Conservation (phyloP, 2,329 filamentous ascomycete genomes). For the Escovopsis sp. region DNA sequence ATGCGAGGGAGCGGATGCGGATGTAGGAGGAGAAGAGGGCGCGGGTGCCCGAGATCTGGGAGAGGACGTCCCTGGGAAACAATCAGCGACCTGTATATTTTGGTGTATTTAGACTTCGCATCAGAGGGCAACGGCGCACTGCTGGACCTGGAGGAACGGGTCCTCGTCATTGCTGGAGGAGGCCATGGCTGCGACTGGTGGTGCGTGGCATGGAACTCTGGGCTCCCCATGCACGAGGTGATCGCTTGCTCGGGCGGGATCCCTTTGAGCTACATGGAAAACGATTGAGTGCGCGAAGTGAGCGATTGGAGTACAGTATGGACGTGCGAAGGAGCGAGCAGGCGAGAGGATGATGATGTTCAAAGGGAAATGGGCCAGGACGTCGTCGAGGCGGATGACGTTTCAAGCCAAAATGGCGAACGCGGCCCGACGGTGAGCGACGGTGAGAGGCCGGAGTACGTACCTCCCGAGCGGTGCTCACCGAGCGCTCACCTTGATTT, state of each 20-base stretch:
- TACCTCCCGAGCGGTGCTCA: conserved; percentile 2
- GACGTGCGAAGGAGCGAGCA: too few species aligned
- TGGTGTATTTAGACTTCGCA: neutral
- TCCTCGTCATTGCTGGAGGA: conserved; percentile 53
- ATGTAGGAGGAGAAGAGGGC: conserved; percentile 89
- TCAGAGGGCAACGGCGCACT: conserved; percentile 29
- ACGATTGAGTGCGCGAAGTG: neutral
- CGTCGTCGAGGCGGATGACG: conserved; percentile 4
- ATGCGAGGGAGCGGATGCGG: conserved; percentile 78
- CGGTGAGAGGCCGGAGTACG: conserved; percentile 4
- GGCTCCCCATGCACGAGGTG: too few species aligned
- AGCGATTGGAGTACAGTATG: too few species aligned
- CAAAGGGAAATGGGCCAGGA: neutral
- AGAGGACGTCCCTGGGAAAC: conserved; percentile 62
- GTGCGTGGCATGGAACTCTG: too few species aligned
- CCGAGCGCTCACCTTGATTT: conserved; percentile 1
- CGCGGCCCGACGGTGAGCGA: neutral
- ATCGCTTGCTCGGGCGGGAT: too few species aligned
- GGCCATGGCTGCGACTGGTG: conserved; percentile 34
- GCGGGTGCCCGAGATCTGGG: conserved; percentile 65
- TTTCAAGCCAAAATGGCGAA: neutral
- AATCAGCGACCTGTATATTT: neutral
- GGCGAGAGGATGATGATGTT: too few species aligned
- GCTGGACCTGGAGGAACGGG: conserved; percentile 58
- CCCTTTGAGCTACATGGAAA: neutral